A percentile compares a stretch with the other conserved stretches of the same genome.
phyloP scores from a whole-genome alignment of 2,329 filamentous ascomycete species.

The Sordariomycetes sp. region DNA sequence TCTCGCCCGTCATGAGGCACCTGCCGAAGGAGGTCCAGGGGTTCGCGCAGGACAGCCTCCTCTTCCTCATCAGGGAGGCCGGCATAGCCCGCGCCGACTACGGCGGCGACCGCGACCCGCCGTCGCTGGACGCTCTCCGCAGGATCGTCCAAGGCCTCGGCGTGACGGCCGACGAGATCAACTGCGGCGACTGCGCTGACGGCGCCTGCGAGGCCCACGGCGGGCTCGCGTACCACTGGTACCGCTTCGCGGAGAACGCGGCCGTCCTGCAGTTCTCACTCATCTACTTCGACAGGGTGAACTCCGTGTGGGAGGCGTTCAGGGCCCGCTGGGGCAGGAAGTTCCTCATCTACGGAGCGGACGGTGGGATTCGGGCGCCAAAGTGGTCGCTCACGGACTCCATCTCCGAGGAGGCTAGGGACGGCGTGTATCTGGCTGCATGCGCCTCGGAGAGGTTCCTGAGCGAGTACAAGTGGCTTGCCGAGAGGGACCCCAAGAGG shows the following conservation, averaged over 20 bases:
- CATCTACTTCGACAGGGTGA: neutral
- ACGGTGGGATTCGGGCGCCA: neutral
- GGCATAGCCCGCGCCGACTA: neutral
- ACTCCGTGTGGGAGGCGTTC: neutral
- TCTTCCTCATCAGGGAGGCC: neutral
- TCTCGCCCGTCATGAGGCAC: neutral
- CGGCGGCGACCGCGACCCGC: neutral
- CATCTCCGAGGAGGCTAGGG: neutral
- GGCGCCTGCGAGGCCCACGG: neutral
- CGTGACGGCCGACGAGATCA: neutral
- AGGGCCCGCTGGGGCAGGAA: neutral
- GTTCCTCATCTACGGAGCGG: neutral
- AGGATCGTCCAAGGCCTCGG: neutral
- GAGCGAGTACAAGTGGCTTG: neutral
- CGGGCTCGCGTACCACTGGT: neutral
- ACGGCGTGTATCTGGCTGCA: neutral
- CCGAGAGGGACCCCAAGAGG: neutral
- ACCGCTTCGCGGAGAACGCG: neutral
- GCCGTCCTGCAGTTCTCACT: neutral
- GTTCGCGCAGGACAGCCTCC: neutral
- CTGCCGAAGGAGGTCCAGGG: neutral
- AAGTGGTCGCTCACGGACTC: neutral
- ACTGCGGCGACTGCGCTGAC: neutral
- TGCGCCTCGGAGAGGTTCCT: neutral
- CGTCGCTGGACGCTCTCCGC: neutral